Evolutionary conservation across 805 yeast species (phyloP), one percentile per base, ranked within the genome.

Genomic region (Yamadazyma insecticola): DNA sequence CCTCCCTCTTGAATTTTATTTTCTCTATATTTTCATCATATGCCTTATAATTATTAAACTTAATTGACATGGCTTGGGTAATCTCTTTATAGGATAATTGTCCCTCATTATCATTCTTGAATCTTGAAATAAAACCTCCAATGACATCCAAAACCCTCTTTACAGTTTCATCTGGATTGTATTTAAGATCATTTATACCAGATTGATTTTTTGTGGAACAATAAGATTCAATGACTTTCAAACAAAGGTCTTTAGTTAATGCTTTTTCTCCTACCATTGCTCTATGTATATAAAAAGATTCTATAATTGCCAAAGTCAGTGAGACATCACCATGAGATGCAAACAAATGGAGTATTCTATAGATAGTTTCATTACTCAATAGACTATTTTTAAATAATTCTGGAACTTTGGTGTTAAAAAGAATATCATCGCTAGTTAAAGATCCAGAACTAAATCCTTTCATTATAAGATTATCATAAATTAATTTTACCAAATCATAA

Each of bases 301-400:
- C 68, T 9, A 66, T 53, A 10, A 64, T 42, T 5, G 47, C 33
- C 7, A 61, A 34, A 2, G 66, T 52, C 52, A 51, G 56, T 11
- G 48, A 29, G 5, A 62, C 59, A 38, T 66, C 72, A 5, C 72
- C 72, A 30, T 55, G 46, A 4, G 47, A 36, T 2, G 66, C 43
- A 8, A 65, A 46, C 1, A 53, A 43, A 20, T 55, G 60, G 16
- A 66, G 44, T 5, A 60, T 50, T 29, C 45, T 50, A 19, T 39
- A 35, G 5, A 60, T 38, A 20, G 53, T 40, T 3, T 37, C 28
- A 12, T 53, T 58, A 8, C 44, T 48, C 4, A 60, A 28, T 1
- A 55, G 38, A 15, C 35, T 33, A 19, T 28, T 30, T 33, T 43
- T 27, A 14, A 24, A 15, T 26, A 30, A 10, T 21, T 29, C 24